Evolutionary conservation across 192 early-diverging fungal genomes (phyloP).

Genomic region (Linnemannia hyalina): DNA sequence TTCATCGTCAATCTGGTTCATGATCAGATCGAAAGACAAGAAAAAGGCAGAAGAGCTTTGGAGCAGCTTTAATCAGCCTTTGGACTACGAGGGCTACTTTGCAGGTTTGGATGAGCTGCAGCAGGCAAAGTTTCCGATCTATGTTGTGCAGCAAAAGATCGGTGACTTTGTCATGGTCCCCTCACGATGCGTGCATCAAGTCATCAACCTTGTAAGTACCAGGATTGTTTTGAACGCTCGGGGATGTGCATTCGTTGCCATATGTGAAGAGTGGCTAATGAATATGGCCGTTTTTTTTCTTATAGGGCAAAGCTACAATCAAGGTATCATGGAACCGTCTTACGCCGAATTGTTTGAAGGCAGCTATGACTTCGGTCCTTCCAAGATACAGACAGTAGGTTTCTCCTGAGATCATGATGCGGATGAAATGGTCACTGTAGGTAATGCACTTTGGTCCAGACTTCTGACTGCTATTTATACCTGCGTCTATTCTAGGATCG

Average conservation of each 20-base stretch:
- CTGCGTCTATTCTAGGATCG: slow-evolving; percentile 14
- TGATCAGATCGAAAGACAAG: slow-evolving; percentile 35
- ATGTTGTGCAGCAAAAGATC: slow-evolving; percentile 43
- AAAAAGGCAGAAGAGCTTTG: slow-evolving; percentile 29
- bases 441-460: neutral
- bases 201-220: slow-evolving; percentile 39
- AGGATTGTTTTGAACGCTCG: neutral
- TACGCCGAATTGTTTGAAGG: slow-evolving; percentile 37
- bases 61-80: slow-evolving; percentile 25
- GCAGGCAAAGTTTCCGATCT: slow-evolving; percentile 34
- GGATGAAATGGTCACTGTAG: neutral
- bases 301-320: slow-evolving; percentile 49
- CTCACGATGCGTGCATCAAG: slow-evolving; percentile 40
- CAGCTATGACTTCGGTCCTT: slow-evolving; percentile 30
- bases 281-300: neutral
- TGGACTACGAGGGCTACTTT: slow-evolving; percentile 52
- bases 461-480: neutral
- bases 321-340: slow-evolving; percentile 54
- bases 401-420: neutral
- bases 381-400: slow-evolving; percentile 50
- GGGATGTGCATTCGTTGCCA: neutral
- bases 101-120: slow-evolving; percentile 33
- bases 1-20: slow-evolving; percentile 46
- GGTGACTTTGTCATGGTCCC: slow-evolving; percentile 55
- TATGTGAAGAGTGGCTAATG: neutral